Conservation (phyloP, 2,329 filamentous ascomycete genomes). For the Gliomastix tumulicola region DNA sequence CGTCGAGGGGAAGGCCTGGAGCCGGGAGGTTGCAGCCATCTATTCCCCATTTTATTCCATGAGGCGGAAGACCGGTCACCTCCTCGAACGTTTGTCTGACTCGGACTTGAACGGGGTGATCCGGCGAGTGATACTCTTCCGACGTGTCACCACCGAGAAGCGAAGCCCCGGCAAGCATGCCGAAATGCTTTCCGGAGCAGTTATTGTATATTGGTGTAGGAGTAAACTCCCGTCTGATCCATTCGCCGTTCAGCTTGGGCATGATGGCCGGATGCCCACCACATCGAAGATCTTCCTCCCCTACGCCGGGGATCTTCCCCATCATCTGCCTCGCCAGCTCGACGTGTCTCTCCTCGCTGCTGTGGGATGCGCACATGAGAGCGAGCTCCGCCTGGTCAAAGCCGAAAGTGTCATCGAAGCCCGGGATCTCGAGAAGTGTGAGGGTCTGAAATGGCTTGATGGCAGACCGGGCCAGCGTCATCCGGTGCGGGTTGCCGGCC, state of each 20-base stretch:
- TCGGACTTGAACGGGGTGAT: constrained; percentile 27
- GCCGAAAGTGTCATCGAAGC: constrained; percentile 22
- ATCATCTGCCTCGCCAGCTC: constrained; percentile 28
- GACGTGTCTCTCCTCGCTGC: constrained; percentile 31
- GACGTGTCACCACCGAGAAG: constrained; percentile 22
- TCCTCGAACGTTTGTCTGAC: constrained; percentile 28
- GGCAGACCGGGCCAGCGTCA: constrained; percentile 35
- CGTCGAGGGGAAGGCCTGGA: constrained; percentile 29
- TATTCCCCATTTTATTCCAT: constrained; percentile 29
- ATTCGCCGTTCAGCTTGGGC: constrained; percentile 23
- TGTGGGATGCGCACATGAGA: constrained; percentile 40
- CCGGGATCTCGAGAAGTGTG: constrained; percentile 33
- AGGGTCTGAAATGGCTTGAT: constrained; percentile 38
- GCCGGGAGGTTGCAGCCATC: constrained; percentile 41
- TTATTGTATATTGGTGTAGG: constrained; percentile 33
- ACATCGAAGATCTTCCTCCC: constrained; percentile 29
- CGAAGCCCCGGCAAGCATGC: constrained; percentile 34
- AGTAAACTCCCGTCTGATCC: constrained; percentile 27
- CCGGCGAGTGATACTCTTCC: constrained; percentile 23
- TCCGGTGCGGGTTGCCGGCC: constrained; percentile 29
- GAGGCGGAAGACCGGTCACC: constrained; percentile 16
- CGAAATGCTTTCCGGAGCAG: constrained; percentile 41
- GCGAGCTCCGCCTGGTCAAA: constrained; percentile 34
- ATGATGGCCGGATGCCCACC: constrained; percentile 31
- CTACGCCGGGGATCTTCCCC: constrained; percentile 17